Evolutionary conservation across 768 basidiomycete species (phyloP), one percentile per base, ranked within the genome.

Genomic region (Lentinula guzmanii): DNA sequence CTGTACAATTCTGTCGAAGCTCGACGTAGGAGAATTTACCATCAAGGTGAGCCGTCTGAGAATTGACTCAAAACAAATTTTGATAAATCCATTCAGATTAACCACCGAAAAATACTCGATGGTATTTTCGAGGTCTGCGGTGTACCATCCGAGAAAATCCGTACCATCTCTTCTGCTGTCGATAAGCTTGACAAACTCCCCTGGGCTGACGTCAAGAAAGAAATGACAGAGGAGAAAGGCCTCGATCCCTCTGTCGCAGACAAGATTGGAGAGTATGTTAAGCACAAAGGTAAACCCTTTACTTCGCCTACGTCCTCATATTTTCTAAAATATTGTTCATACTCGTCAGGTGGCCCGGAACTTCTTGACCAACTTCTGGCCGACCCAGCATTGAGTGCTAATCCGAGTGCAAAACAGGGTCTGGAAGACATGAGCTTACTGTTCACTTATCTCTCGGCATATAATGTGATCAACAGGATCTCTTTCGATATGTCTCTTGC

Each of bases 131-230:
- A 93, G 69, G 89, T 98, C 2, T 98, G 95, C 66, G 97, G 97
- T 58, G 97, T 99, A 4, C 90, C 95, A 0, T 67, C 77, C 24
- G 93, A 93, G 28, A 97, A 94, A 76, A 95, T 92, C 53, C 84
- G 96, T 5, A 77, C 87, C 13, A 98, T 98, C 65, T 96, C 94
- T 0, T 95, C 93, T 15, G 96, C 97, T 0, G 96, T 98, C 9
- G 97, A 99, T 75, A 99, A 98, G 72, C 84, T 99, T 10, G 97
- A 99, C 81, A 99, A 98, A 92, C 75, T 89, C 24, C 84, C 96
- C 0, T 99, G 97, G 96, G 68, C 72, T 2, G 94, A 96, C 52
- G 96, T 98, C 9, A 91, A 88, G 75, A 90, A 89, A 68, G 96
- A 99, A 74, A 98, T 99, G 97, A 93, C 89, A 0, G 89, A 87